Conservation (phyloP, 257 asterid species). For the Lantana camara region DNA sequence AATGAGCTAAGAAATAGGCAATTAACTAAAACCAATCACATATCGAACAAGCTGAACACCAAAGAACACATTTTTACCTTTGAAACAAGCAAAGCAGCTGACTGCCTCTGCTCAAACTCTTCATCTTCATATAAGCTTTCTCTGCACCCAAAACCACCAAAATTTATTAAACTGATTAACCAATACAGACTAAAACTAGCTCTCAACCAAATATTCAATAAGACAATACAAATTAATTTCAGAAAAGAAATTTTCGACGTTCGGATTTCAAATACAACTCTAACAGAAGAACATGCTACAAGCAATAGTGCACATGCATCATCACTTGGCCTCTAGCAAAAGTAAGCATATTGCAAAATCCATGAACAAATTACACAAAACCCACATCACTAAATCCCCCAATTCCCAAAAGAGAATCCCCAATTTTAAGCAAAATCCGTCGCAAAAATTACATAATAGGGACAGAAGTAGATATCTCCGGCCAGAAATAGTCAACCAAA, state of each 20-base stretch:
- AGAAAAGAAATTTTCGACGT: too few species aligned
- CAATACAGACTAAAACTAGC: too few species aligned
- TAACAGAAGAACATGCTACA: too few species aligned
- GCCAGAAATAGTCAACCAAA: conserved; percentile 87
- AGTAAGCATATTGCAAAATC: too few species aligned
- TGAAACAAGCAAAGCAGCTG: conserved; percentile 88
- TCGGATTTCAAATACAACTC: too few species aligned
- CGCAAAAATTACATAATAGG: conserved; percentile 74
- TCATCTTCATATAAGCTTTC: conserved; percentile 81
- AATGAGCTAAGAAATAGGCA: too few species aligned
- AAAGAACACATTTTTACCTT: conserved; percentile 49
- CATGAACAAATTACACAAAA: not conserved
- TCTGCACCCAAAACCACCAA: conserved; percentile 36
- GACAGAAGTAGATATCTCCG: conserved; percentile 88
- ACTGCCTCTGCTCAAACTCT: conserved; percentile 71
- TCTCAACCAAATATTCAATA: too few species aligned
- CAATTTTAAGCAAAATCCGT: not conserved
- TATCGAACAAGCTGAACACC: not conserved
- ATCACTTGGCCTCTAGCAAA: too few species aligned
- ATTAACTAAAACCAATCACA: too few species aligned
- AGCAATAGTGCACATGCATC: too few species aligned
- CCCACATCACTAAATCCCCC: conserved; percentile 1
- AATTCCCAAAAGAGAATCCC: not conserved
- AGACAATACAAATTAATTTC: too few species aligned
- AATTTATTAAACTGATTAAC: not conserved